Base-by-base conservation (phyloP, 2,329 filamentous ascomycete species). In the Epichloe brachyelytri region DNA sequence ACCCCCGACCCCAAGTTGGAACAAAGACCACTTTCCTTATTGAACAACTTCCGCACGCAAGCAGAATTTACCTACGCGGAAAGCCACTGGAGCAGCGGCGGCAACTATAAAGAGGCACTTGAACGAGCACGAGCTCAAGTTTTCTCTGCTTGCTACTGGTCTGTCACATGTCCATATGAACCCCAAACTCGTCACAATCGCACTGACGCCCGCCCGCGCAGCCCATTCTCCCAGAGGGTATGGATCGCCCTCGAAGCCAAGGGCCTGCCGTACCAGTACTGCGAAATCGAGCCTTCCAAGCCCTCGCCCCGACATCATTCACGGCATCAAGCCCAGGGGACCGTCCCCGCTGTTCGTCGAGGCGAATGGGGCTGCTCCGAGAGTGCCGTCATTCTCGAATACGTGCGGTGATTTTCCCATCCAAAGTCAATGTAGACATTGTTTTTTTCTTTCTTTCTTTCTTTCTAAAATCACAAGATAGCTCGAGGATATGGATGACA, bases 71-170 rank as follows among this genome's bases (percentile, higher is more conserved):
- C 80, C 82, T 78, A 22, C 83, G 63, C 85, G 82, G 59, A 86
- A 82, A 63, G 82, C 86, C 17, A 86, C 84, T 2, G 88, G 86
- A 10, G 66, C 75, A 50, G 88, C 88, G 20, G 72, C 82, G 46
- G 67, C 73, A 44, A 94, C 88, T 2, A 83, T 78, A 7, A 79
- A 80, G 61, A 82, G 77, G 49, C 88, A 88, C 60, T 73, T 77
- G n/a, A 79, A 79, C 54, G 84, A 88, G 5, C 72, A 78, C 54
- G 78, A 83, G 7, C 66, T 94, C 47, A 90, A 88, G 65, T 71
- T 95, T 94, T 85, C 63, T 86, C 86, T 30, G 85, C 84, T 59
- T 90, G 86, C 63, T 93, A 89, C 65, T 94, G 88, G 86, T 88
- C 70, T 59, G 72, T 22, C 22, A 22, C 22, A 22, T 22, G 22